Base-by-base conservation (phyloP, 2,329 filamentous ascomycete genomes). In the Leptoxyphium fumago region DNA sequence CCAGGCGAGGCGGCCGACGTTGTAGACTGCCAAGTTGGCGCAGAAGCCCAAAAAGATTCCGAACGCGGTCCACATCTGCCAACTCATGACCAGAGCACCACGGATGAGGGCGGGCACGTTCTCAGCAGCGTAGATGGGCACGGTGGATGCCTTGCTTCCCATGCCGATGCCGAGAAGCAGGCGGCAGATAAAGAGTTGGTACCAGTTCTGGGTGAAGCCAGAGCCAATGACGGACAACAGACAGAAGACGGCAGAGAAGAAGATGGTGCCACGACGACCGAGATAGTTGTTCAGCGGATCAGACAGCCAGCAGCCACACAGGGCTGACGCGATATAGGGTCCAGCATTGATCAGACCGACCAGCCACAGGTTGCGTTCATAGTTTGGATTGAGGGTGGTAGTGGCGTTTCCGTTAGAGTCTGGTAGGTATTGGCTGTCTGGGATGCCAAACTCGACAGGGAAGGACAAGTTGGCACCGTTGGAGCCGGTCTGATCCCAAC, bases 71-170 rank as follows among this genome's bases (percentile, higher is more conserved):
- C 77, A 82, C 61, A 82, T 69, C 63, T 88, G 80, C 83, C 84
- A 89, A 49, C 78, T 79, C 83, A 89, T 89, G 49, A 88, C 82
- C 14, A 91, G 68, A 7, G 80, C 65, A 6, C 78, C 78, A 9
- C 68, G 60, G 43, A 82, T 73, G 3, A 66, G 65, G 2, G 68
- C 58, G 2, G 61, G 62, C 52, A 78, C 71, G 43, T 60, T 62
- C 48, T 65, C 64, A 9, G 64, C 62, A 8, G 61, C 55, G 43
- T 60, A 66, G 42, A 67, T 60, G 1, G 67, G 67, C 0, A 70
- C 65, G 5, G 67, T 70, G 4, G 54, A 52, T 77, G 78, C 47
- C 26, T 53, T 53, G 29, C 53, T 36, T 7, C 55, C 55, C 32
- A 57, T 46, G 1, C 55, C 55, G 34, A 88, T 72, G 10, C 84